Percentiles rank a stretch among this genome's conserved stretches.
phyloP scores from a whole-genome alignment of 1,284 basidiomycete genomes.

The Tremellales sp. region DNA sequence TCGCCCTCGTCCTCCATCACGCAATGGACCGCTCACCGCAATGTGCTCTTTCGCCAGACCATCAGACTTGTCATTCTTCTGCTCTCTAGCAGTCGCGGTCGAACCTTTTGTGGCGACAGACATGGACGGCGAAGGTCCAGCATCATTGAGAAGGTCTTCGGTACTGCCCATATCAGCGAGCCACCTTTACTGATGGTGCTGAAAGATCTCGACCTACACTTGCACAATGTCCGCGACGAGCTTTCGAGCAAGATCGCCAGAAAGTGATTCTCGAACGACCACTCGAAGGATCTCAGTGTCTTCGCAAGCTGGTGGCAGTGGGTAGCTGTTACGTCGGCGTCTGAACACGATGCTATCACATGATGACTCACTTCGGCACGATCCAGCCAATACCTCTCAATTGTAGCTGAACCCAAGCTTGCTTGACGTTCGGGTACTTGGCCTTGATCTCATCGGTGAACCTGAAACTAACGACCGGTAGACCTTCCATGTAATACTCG shows the following conservation, averaged over 20 bases:
- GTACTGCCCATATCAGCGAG: slow-evolving; percentile 17
- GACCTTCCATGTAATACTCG: slow-evolving; percentile 51
- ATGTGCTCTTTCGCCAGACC: slow-evolving; percentile 21
- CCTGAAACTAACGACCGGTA: slow-evolving; percentile 88
- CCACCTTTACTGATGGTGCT: no score
- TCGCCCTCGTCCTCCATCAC: no score
- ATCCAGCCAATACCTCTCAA: slow-evolving; percentile 56
- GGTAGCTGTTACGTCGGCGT: slow-evolving; percentile 54
- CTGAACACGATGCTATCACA: neutral
- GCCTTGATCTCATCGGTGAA: slow-evolving; percentile 74
- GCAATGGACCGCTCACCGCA: slow-evolving; percentile 24
- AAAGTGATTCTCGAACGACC: slow-evolving; percentile 67
- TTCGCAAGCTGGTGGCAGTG: slow-evolving; percentile 66
- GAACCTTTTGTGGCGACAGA: slow-evolving; percentile 9
- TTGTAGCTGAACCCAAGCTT: slow-evolving; percentile 75
- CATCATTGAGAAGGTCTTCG: slow-evolving; percentile 28
- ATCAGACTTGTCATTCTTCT: slow-evolving; percentile 10
- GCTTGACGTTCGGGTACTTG: slow-evolving; percentile 69
- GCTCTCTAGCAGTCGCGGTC: neutral
- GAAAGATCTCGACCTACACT: slow-evolving; percentile 25
- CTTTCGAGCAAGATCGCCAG: slow-evolving; percentile 36
- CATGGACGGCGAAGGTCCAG: slow-evolving; percentile 32
- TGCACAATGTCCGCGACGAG: slow-evolving; percentile 41
- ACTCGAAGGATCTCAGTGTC: slow-evolving; percentile 76
- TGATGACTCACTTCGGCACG: slow-evolving; percentile 59